Evolutionary conservation across 768 basidiomycete genomes (phyloP).

Genomic region (Amanita muscaria): DNA sequence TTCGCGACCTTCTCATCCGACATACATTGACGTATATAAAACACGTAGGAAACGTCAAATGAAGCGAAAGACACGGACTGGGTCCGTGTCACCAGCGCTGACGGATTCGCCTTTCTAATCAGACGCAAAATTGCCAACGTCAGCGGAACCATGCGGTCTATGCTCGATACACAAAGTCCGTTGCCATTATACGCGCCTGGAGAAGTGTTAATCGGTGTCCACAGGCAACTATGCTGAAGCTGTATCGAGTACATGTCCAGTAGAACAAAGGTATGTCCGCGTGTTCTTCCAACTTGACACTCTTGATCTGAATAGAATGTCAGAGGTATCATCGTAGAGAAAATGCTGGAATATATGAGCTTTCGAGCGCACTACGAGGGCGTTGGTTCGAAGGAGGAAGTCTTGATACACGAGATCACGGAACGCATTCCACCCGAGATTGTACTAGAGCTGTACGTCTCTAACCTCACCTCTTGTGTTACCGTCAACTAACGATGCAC

Average conservation of each 20-base stretch:
- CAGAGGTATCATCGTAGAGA: conserved; percentile 74
- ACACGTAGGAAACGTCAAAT: background rate
- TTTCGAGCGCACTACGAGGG: conserved; percentile 76
- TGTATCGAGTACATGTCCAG: conserved; percentile 54
- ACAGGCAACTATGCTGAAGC: conserved; percentile 73
- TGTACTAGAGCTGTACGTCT: conserved; percentile 77
- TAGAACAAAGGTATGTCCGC: conserved; percentile 56
- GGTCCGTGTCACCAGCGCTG: conserved; percentile 68
- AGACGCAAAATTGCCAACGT: conserved; percentile 63
- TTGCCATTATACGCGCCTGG: background rate
- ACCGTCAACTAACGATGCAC: conserved; percentile 4
- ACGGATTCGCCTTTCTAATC: conserved; percentile 78
- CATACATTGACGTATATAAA: too few relatives aligned
- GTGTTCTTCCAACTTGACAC: background rate
- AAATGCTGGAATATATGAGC: conserved; percentile 81
- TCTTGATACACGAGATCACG: conserved; percentile 66
- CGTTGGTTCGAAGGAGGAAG: conserved; percentile 63
- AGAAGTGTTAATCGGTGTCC: background rate
- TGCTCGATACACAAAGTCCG: conserved; percentile 67
- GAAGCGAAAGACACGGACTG: conserved; percentile 40
- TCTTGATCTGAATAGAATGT: background rate
- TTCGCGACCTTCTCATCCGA: too few relatives aligned
- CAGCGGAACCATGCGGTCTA: conserved; percentile 77
- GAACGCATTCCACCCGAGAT: conserved; percentile 85
- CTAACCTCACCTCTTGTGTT: background rate